Evolutionary conservation across 371 early-diverging fungal genomes (phyloP), one percentile per base, ranked within the genome.

Genomic region (Massospora cicadina): DNA sequence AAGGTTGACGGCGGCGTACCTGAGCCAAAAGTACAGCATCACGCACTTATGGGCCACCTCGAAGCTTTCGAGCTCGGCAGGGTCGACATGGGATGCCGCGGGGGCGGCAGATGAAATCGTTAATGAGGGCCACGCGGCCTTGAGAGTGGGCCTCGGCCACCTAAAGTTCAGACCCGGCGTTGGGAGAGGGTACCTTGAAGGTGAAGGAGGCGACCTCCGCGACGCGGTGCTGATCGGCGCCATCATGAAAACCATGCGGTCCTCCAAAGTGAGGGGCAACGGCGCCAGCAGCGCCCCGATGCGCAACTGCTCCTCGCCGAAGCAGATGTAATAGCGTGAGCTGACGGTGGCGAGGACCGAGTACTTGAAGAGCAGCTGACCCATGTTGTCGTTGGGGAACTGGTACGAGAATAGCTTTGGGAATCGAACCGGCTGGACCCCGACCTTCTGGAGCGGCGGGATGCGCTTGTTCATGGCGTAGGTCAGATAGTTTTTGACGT

Each of bases 1-100:
- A 17, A 17, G 17, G 43, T 17, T 10, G 43, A 43, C 17, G 17
- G 5, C 10, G 5, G 5, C 17, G 10, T 57, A 57, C 57, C 28
- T 28, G 21, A 62, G 26, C 62, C 62, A 62, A 2, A 62, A 30
- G 25, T 62, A 62, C 23, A 62, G 26, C 62, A 62, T 62, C 21
- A 62, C 43, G 26, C 62, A 62, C 30, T 26, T 30, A 23, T 62
- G 62, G 21, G n/a, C 21, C 2, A n/a, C 43, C 25, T 62, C 62
- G 7, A 62, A 33, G 2, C 53, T 25, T 17, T 24, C 43, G 12
- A 62, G 31, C 21, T 29, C 24, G 53, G 31, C 5, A 23, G 24
- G 23, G 5, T 62, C 62, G 21, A 23, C 17, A 17, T n/a, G n/a
- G 10, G 13, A 43, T 26, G 43, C 2, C 12, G 53, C 25, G 21